Evolutionary conservation across 2,329 filamentous ascomycete genomes (phyloP), one percentile per base, ranked within the genome.

Genomic region (Emergomyces pasteurianus): DNA sequence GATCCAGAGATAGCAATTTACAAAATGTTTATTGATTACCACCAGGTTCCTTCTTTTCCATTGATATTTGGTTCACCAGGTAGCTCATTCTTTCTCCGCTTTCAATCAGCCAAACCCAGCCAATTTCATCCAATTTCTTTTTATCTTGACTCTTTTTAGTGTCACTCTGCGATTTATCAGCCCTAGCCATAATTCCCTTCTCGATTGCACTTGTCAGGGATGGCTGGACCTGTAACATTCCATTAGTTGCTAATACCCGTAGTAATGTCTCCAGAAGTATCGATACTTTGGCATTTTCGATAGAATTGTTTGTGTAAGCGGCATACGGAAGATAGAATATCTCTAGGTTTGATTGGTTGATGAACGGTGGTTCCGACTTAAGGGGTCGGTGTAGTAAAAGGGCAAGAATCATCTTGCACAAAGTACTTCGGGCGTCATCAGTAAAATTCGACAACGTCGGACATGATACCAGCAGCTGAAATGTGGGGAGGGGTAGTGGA

Each of bases 251-350:
- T 34, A 85, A 72, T 7, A 85, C 74, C 53, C 85, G 79, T 36
- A 89, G 68, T 57, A 90, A 72, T 1, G 79, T 79, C 73, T 92
- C 89, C 0, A 90, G 75, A 36, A 88, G 72, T 10, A 92, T 73
- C 1, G 86, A 86, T 43, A 92, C 78, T 70, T 88, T 88, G 34
- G 86, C 85, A 66, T 94, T 92, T 64, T 90, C 87, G 23, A 83
- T 80, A 0, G 81, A 72, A 7, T 78, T 79, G 16, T 81, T 76
- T 0, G 80, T 83, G 62, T 83, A 85, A 1, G 89, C 87, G 0
- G 86, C 78, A 65, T 81, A 85, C 0, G 83, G 83, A 1, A 90
- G 79, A 70, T 85, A 92, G 67, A 85, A 86, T 50, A 77, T 64
- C 62, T 83, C 79, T 23, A 86, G 74, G 18, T 80, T 78, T 0